A percentile compares a stretch with the other conserved stretches of the same genome.
Conservation (phyloP, 352 stramenopile genomes). For the Globisporangium camurandrum region DNA sequence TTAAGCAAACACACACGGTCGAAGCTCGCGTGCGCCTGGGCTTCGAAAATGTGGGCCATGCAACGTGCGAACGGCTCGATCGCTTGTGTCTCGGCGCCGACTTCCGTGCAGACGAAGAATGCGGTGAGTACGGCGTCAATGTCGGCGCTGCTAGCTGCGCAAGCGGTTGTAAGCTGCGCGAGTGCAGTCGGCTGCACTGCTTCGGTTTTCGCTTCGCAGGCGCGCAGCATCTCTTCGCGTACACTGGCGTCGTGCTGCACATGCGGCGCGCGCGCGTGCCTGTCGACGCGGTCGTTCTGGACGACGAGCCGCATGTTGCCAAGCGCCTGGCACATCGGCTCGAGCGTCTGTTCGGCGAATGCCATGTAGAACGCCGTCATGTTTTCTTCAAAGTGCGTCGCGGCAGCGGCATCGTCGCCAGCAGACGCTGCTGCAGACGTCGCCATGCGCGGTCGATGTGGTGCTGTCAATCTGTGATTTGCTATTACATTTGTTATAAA, state of each 20-base stretch:
- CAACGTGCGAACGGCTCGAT: constrained; percentile 29
- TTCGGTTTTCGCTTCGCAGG: constrained; percentile 62
- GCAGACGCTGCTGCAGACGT: background rate
- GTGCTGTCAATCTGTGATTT: background rate
- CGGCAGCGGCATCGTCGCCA: background rate
- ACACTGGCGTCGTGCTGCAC: constrained; percentile 22
- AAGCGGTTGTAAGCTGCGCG: constrained; percentile 32
- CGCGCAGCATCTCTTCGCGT: constrained; percentile 73
- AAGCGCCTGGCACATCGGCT: constrained; percentile 54
- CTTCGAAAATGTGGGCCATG: constrained; percentile 46
- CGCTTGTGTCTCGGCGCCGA: constrained; percentile 25
- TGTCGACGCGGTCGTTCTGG: constrained; percentile 18
- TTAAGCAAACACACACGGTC: constrained; percentile 47
- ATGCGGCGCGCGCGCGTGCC: constrained; percentile 6
- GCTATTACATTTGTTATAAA: background rate
- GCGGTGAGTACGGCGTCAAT: constrained; percentile 39
- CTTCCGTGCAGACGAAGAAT: constrained; percentile 44
- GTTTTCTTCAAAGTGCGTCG: constrained; percentile 75
- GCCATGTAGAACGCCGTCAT: constrained; percentile 79
- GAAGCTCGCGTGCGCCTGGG: constrained; percentile 39
- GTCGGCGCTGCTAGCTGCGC: constrained; percentile 23
- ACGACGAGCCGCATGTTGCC: constrained; percentile 43
- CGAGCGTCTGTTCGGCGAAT: constrained; percentile 63
- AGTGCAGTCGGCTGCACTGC: constrained; percentile 30
- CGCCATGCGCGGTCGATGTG: background rate